Evolutionary conservation across 805 yeast species (phyloP), one percentile per base, ranked within the genome.

Genomic region (Wickerhamiella australiensis): DNA sequence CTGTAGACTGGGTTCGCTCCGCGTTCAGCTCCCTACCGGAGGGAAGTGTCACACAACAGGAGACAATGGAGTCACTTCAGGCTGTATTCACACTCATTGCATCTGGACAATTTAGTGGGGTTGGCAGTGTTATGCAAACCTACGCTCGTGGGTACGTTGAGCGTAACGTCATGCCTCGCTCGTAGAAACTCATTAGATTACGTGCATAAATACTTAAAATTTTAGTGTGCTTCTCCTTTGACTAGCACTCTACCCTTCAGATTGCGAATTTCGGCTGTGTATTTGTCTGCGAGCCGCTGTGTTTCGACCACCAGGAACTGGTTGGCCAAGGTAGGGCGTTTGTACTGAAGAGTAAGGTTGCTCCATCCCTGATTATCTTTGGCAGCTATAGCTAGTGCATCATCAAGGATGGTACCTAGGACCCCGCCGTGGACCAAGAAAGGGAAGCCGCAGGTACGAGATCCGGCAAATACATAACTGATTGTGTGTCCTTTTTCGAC

Each of bases 371-470:
- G 5, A n/a, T 9, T 9, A 71, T 17, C 42, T 18, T 5, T 18
- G 3, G 52, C 77, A 51, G 73, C 68, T 47, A 80, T 71, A 55
- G 79, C 79, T 66, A 80, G 74, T 5, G 82, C 73, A 56, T 87
- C 95, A 59, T 85, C 92, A 49, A 86, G 66, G 1, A 87, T 67
- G 0, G 94, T 80, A 7, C 88, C 94, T 26, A 87, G 62, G 25
- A 88, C 76, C 0, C 96, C 96, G 3, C 96, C 96, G 61, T 87
- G 96, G 2, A 85, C 74, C 17, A 88, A 66, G 57, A 85, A 80
- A 2, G 96, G 96, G 61, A 82, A 87, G 0, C 96, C 96, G 40
- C 90, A 79, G 18, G 87, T 64, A 53, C 74, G 75, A 59, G 80
- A 77, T 0, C 96, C 96, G 47, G 82, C 71, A 61, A 85, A 94